Evolutionary conservation across 2,329 filamentous ascomycete genomes (phyloP), one percentile per base, ranked within the genome.

Genomic region (Ceratocystis ficicola): DNA sequence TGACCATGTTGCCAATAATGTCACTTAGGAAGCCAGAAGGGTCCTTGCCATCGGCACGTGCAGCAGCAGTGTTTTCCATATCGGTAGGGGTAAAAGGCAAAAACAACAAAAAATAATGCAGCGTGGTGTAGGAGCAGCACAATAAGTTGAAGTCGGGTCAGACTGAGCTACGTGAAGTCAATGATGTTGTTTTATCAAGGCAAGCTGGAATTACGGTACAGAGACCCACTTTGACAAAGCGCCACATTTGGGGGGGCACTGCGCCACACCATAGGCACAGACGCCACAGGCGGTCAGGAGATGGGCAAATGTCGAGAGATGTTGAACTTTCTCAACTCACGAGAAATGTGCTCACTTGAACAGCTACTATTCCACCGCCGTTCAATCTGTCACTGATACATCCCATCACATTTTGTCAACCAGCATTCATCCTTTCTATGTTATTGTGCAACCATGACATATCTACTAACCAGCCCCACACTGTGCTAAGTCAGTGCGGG

Each of bases 1-100:
- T 95, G 70, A 99, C 94, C 46, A 90, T 86, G 69, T 90, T 90
- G 68, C 93, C 92, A 73, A 96, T 95, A 74, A 99, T 96, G 74
- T 96, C 90, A 76, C 88, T 86, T 68, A 99, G 81, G 76, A 99
- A 99, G 70, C 88, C 86, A 12, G 92, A 95, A 3, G 94, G 94
- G 75, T 99, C 94, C 76, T 90, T 93, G 69, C 90, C 88, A 76
- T 94, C 90, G 67, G 77, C 76, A 73, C 85, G 83, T 36, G 77
- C 76, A 68, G 77, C 77, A 69, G 81, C 15, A 68, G 84, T 85
- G 79, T 92, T 93, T 77, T 92, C 90, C 89, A 92, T 94, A 5
- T 8, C 32, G 44, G 44, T 63, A 44, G 15, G 41, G 52, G n/a
- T 15, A 52, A 3, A 22, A 44, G 12, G 5, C 44, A 48, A 52